Percentiles rank a stretch among this genome's conserved stretches.
These are phyloP conservation scores for Hypomyces perniciosus DNA, from an alignment of 2,329 filamentous ascomycete genomes.

Conservation along the genomic window DNA sequence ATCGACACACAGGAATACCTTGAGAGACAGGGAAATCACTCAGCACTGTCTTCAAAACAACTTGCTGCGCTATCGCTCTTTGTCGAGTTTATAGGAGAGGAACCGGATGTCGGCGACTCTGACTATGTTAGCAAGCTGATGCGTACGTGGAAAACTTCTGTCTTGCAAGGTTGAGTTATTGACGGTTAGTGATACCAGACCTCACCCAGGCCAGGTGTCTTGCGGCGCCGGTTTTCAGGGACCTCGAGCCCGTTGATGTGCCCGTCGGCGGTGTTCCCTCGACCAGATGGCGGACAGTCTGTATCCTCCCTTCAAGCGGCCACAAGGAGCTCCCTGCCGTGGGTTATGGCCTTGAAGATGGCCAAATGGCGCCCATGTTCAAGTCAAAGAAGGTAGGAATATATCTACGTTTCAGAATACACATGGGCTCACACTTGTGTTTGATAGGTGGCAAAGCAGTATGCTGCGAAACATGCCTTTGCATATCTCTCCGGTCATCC, in stretches of 20 bases:
- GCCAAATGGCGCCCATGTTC: slow-evolving; percentile 31
- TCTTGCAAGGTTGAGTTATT: too few species aligned
- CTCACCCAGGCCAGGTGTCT: slow-evolving; percentile 13
- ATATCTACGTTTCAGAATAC: neutral
- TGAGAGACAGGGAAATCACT: slow-evolving; percentile 24
- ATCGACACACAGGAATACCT: slow-evolving; percentile 34
- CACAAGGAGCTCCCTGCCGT: slow-evolving; percentile 6
- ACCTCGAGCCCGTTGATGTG: slow-evolving; percentile 14
- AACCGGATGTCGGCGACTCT: slow-evolving; percentile 21
- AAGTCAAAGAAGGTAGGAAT: slow-evolving; percentile 38
- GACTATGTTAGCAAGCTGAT: slow-evolving; percentile 26
- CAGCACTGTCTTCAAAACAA: slow-evolving; percentile 35
- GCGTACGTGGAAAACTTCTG: slow-evolving; percentile 15
- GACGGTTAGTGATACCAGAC: slow-evolving; percentile 9
- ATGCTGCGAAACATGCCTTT: slow-evolving; percentile 44
- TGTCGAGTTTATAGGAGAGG: slow-evolving; percentile 22
- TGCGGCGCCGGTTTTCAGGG: slow-evolving; percentile 12
- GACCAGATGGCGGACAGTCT: slow-evolving; percentile 22
- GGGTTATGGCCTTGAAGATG: slow-evolving; percentile 28
- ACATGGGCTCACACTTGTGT: neutral
- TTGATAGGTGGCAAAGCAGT: slow-evolving; percentile 43
- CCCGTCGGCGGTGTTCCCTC: slow-evolving; percentile 19
- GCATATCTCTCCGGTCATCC: slow-evolving; percentile 30
- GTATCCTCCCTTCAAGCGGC: slow-evolving; percentile 14
- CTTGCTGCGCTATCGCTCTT: slow-evolving; percentile 36